Percentiles rank a stretch among this genome's conserved stretches.
Conservation (phyloP, 2,329 filamentous ascomycete species). For the Stagonosporopsis tanaceti region DNA sequence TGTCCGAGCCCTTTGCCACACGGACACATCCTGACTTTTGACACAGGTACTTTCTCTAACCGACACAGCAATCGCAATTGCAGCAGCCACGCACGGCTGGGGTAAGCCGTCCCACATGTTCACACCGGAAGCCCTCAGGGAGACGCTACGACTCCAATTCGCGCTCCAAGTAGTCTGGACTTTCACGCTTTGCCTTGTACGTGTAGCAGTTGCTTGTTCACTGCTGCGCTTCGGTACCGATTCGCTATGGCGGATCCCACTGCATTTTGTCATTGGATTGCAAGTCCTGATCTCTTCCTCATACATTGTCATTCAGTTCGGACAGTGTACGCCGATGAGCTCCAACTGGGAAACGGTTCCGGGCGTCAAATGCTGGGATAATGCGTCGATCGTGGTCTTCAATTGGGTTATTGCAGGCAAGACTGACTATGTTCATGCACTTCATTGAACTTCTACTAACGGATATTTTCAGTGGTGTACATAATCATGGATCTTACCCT, state of each 20-base stretch:
- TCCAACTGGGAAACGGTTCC: constrained; percentile 34
- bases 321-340: constrained; percentile 35
- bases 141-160: constrained; percentile 33
- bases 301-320: constrained; percentile 39
- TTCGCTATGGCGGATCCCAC: constrained; percentile 28
- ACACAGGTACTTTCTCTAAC: constrained; percentile 26
- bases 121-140: constrained; percentile 19
- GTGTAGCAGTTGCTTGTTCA: constrained; percentile 37
- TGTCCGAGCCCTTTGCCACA: neutral
- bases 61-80: constrained; percentile 25
- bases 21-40: neutral
- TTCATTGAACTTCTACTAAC: neutral
- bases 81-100: constrained; percentile 33
- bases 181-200: constrained; percentile 32
- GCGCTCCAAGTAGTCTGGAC: constrained; percentile 37
- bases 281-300: constrained; percentile 32
- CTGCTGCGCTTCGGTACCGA: constrained; percentile 33
- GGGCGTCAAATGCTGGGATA: constrained; percentile 33
- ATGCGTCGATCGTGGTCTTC: constrained; percentile 30
- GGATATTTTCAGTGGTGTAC: constrained; percentile 28
- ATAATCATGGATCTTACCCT: constrained; percentile 38
- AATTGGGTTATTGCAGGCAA: constrained; percentile 37
- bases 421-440: neutral
- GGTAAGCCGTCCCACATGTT: constrained; percentile 32
- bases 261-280: constrained; percentile 35